A percentile compares a stretch with the other conserved stretches of the same genome.
These are phyloP conservation scores for Ceratonia siliqua DNA, from an alignment of 306 rosid genomes.

Conservation along the genomic window DNA sequence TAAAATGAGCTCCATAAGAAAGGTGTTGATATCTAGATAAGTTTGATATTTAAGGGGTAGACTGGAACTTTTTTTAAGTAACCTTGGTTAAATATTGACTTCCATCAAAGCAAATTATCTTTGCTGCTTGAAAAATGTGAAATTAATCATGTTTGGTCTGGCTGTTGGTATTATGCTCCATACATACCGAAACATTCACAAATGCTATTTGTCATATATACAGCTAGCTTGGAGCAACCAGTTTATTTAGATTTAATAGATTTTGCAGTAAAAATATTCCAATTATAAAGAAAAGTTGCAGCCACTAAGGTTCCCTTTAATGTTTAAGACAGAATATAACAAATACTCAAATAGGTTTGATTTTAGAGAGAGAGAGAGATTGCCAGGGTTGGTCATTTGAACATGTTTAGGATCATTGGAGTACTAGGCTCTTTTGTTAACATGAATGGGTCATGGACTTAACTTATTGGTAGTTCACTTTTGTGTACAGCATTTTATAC, in stretches of 20 bases:
- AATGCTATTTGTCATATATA: neutral
- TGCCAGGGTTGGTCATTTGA: neutral
- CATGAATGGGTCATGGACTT: neutral
- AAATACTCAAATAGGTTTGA: neutral
- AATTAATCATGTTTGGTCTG: neutral
- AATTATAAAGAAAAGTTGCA: neutral
- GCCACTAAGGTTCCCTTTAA: neutral
- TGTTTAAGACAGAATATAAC: neutral
- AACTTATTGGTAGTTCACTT: neutral
- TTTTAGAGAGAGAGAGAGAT: neutral
- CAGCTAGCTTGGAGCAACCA: slow-evolving; percentile 1
- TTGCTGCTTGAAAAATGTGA: slow-evolving; percentile 20
- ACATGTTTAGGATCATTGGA: neutral
- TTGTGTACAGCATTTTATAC: neutral
- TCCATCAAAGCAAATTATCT: neutral
- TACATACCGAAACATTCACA: neutral
- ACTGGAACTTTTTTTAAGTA: neutral
- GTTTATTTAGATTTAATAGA: neutral
- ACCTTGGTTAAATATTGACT: neutral
- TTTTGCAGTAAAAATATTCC: neutral
- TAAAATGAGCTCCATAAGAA: neutral
- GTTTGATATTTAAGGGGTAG: neutral
- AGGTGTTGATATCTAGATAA: neutral
- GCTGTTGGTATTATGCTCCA: slow-evolving; percentile 11
- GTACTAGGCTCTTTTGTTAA: neutral